Conservation (phyloP, 768 basidiomycete genomes). For the Tulasnella sp. region DNA sequence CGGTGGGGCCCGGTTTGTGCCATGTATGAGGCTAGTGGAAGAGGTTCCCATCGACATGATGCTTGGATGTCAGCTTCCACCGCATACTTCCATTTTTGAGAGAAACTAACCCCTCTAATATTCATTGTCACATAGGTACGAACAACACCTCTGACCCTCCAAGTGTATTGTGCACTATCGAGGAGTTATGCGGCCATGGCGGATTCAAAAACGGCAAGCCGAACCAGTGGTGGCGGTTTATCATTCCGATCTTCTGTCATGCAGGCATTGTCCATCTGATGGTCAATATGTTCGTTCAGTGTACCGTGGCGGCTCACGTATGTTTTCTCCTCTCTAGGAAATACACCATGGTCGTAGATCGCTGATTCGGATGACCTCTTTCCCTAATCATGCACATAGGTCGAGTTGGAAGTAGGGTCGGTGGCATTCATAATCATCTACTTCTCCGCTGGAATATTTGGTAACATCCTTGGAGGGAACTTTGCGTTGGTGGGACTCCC, state of each 20-base stretch:
- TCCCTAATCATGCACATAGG: conserved; percentile 32
- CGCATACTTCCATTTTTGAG: neutral
- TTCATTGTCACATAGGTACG: conserved; percentile 38
- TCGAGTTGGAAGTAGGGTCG: conserved; percentile 88
- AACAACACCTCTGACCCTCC: conserved; percentile 79
- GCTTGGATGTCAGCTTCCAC: conserved; percentile 43
- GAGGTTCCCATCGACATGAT: conserved; percentile 42
- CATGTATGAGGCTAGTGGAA: conserved; percentile 73
- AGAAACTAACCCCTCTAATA: no score
- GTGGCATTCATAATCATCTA: conserved; percentile 76
- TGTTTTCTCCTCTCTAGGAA: neutral
- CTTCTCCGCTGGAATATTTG: conserved; percentile 85
- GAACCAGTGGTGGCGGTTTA: conserved; percentile 61
- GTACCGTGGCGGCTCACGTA: conserved; percentile 69
- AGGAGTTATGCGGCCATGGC: conserved; percentile 82
- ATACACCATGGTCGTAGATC: neutral
- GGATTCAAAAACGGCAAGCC: conserved; percentile 42
- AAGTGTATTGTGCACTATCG: conserved; percentile 56
- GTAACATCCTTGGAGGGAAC: conserved; percentile 86
- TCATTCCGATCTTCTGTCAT: conserved; percentile 83
- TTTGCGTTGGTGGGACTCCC: conserved; percentile 83
- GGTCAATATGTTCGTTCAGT: conserved; percentile 83
- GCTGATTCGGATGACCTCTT: neutral
- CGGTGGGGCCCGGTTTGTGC: conserved; percentile 79
- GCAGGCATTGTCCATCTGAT: conserved; percentile 90